Evolutionary conservation across 345 rosid genomes (phyloP).

Genomic region (Passiflora organensis): DNA sequence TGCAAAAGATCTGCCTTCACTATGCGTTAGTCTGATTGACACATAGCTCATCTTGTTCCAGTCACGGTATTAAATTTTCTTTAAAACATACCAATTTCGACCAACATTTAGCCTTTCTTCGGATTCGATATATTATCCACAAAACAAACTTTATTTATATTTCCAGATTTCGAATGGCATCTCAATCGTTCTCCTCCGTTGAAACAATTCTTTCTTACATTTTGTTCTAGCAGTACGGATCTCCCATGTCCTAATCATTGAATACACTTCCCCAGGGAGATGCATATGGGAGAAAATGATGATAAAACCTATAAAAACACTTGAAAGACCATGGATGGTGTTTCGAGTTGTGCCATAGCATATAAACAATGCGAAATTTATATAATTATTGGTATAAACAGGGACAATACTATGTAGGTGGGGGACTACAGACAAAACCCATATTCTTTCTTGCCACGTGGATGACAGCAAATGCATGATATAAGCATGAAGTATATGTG

Average conservation of each 20-base stretch:
- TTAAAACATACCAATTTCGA: no score
- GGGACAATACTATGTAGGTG: constrained; percentile 21
- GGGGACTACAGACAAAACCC: constrained; percentile 53
- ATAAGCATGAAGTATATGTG: constrained; percentile 64
- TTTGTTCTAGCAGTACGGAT: neutral
- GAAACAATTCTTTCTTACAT: neutral
- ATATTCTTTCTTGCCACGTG: constrained; percentile 44
- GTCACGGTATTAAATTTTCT: no score
- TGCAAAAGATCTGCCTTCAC: no score
- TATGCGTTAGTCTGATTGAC: no score
- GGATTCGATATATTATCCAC: no score
- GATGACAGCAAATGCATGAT: constrained; percentile 47
- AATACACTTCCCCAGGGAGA: neutral
- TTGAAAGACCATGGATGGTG: no score
- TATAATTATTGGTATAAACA: constrained; percentile 18
- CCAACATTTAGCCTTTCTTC: no score
- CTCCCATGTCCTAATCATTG: neutral
- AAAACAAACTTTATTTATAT: no score
- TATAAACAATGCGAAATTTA: neutral
- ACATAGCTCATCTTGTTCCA: no score
- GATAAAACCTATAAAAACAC: neutral
- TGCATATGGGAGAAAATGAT: neutral
- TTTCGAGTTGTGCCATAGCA: neutral
- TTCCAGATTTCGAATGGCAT: no score
- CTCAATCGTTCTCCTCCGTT: no score